phyloP scores from a whole-genome alignment of 768 basidiomycete species.

The Leccinum sublutescens region DNA sequence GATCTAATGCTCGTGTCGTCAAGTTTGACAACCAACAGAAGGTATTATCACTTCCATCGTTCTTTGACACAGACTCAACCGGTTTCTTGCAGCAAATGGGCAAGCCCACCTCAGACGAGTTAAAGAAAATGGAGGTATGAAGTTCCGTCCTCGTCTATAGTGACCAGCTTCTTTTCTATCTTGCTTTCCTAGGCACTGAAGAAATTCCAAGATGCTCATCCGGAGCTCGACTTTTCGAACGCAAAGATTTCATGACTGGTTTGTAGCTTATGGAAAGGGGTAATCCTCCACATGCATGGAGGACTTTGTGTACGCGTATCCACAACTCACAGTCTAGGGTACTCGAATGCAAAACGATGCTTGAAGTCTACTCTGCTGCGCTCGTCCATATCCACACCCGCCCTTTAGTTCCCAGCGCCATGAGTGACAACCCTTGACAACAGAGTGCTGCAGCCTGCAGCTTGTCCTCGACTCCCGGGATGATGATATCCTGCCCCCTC shows the following conservation, averaged over 20 bases:
- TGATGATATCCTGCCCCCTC: constrained; percentile 21
- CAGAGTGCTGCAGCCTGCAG: constrained; percentile 45
- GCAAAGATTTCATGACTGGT: constrained; percentile 71
- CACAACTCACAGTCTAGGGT: not conserved
- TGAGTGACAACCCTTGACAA: constrained; percentile 37
- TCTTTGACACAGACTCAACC: not conserved
- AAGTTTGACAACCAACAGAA: constrained; percentile 47
- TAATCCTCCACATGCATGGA: not conserved
- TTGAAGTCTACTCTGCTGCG: constrained; percentile 12
- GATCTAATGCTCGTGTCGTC: constrained; percentile 13
- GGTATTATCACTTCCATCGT: constrained; percentile 23
- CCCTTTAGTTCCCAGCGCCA: constrained; percentile 21
- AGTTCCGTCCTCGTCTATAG: not conserved
- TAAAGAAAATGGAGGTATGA: constrained; percentile 86
- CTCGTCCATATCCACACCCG: constrained; percentile 28
- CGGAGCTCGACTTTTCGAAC: constrained; percentile 92
- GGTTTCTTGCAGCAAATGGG: constrained; percentile 73
- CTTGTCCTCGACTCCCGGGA: constrained; percentile 15
- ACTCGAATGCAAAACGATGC: not conserved
- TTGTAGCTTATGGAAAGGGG: not conserved
- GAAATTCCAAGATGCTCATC: constrained; percentile 88
- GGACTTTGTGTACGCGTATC: not conserved
- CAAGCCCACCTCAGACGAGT: constrained; percentile 91
- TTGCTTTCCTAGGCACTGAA: constrained; percentile 58
- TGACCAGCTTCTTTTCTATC: not conserved